These are phyloP conservation scores for Cercophora samala DNA, from an alignment of 495 filamentous ascomycete species.

Conservation along the genomic window DNA sequence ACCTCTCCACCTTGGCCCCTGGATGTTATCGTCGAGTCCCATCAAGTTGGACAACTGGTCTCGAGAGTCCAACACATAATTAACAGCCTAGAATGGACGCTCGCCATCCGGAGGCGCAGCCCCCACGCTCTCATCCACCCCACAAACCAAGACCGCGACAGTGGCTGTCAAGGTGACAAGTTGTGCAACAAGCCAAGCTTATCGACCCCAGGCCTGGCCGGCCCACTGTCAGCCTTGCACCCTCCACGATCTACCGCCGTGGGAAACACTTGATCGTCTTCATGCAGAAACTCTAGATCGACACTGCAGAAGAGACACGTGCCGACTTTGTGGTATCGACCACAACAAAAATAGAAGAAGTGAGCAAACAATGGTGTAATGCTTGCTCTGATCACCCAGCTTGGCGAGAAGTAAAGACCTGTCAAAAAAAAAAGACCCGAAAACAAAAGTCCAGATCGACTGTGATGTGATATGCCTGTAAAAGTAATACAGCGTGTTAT, in stretches of 20 bases:
- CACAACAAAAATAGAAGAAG: not conserved
- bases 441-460: not conserved
- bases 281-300: constrained; percentile 4
- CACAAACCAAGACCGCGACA: not conserved
- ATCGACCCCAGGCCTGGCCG: not conserved
- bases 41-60: too few species aligned
- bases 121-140: not conserved
- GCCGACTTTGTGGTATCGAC: not conserved
- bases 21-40: too few species aligned
- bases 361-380: not conserved
- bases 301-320: not conserved
- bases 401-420: too few species aligned
- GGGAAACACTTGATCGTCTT: not conserved
- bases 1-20: not conserved
- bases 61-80: too few species aligned
- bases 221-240: not conserved
- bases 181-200: not conserved
- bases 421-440: too few species aligned
- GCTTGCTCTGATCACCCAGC: not conserved
- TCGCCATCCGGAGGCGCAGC: not conserved
- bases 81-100: not conserved
- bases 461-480: not conserved
- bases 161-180: not conserved
- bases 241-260: not conserved
- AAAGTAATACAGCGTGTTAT: not conserved